Base-by-base conservation (phyloP, 2,329 filamentous ascomycete genomes). In the Colletotrichum chrysophilum region DNA sequence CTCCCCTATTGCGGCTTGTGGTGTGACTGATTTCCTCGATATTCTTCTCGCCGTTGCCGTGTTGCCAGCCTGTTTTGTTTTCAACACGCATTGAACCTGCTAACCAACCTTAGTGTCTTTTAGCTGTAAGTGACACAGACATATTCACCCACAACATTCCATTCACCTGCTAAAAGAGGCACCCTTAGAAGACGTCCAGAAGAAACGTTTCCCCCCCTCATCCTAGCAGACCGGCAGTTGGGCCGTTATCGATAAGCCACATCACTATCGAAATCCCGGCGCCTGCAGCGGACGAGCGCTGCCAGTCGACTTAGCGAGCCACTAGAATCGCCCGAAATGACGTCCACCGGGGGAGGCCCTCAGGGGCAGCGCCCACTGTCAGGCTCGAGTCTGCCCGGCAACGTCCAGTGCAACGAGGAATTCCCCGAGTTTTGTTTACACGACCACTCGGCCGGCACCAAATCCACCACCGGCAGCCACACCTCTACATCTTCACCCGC, bases 371-470 rank as follows among this genome's bases (percentile, higher is more conserved):
- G 67, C 30, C 74, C 74, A 60, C 70, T 76, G 74, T 74, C 74
- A 55, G 66, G 65, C 61, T 70, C 71, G 21, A 64, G 14, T 75
- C 82, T 81, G 80, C 85, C 83, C 81, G 79, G 84, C 84, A 86
- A 86, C 84, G 78, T 78, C 75, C 79, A 79, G 73, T 76, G 78
- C 78, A 81, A 79, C 74, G 81, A 85, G 79, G 80, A 82, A 80
- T 85, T 85, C 83, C 83, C 84, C 79, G 82, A 83, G 80, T 84
- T 85, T 84, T 87, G 86, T 87, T 87, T 87, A 87, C 84, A 83
- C 56, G 66, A 71, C 68, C 75, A 70, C 75, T 77, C 70, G 66
- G 73, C 71, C 78, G 77, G 66, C 68, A 62, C 74, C 75, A 73
- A 75, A 64, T 71, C 66, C 66, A 69, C 66, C 58, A 67, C 71